These are phyloP conservation scores for Citeromyces matritensis DNA, from an alignment of 805 yeast species.

Conservation along the genomic window DNA sequence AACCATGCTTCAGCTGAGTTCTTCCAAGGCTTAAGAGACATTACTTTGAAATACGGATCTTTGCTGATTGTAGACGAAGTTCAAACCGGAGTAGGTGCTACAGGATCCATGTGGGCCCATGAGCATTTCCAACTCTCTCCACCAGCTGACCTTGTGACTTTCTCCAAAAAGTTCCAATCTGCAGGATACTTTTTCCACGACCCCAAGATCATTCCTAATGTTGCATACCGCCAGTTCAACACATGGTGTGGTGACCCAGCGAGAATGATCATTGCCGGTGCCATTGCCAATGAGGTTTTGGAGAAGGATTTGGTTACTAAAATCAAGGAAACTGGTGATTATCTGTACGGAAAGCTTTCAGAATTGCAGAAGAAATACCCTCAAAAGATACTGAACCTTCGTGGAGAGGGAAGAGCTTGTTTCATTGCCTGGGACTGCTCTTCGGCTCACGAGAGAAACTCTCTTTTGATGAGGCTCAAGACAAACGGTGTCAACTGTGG, in stretches of 20 bases:
- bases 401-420: constrained; percentile 52
- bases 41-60: constrained; percentile 40
- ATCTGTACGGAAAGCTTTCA: constrained; percentile 28
- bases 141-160: constrained; percentile 57
- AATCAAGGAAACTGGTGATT: constrained; percentile 37
- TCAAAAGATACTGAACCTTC: constrained; percentile 25
- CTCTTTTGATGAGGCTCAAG: constrained; percentile 28
- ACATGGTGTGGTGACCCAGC: constrained; percentile 75
- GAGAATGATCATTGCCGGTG: constrained; percentile 45
- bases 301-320: constrained; percentile 31
- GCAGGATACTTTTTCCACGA: constrained; percentile 59
- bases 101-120: constrained; percentile 63
- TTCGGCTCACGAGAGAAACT: constrained; percentile 25
- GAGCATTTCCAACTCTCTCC: constrained; percentile 49
- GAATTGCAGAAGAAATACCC: constrained; percentile 24
- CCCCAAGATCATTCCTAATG: constrained; percentile 39
- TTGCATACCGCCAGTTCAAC: constrained; percentile 56
- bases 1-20: constrained; percentile 50
- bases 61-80: constrained; percentile 59
- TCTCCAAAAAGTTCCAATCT: constrained; percentile 59
- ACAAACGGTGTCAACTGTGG: constrained; percentile 48
- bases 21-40: constrained; percentile 46
- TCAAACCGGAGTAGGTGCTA: constrained; percentile 64
- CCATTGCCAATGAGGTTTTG: constrained; percentile 38
- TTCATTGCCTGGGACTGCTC: constrained; percentile 52